Evolutionary conservation across 208 protist genomes (phyloP).

Genomic region (Trypanosoma melophagium): DNA sequence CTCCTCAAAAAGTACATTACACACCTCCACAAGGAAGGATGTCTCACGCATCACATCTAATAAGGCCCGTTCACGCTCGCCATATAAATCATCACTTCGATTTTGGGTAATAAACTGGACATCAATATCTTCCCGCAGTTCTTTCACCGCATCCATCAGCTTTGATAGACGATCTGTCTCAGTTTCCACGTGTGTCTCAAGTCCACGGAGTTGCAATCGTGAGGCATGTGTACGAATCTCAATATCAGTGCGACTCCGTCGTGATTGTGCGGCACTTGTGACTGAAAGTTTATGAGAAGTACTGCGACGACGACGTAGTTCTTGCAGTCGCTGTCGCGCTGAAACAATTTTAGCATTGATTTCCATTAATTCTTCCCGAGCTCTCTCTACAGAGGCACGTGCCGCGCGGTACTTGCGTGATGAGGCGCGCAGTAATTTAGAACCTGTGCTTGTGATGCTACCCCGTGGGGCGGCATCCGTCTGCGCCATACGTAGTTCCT

Average conservation of each 20-base stretch:
- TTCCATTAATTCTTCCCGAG: conserved; percentile 48
- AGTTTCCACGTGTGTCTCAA: conserved; percentile 89
- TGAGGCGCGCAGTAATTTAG: conserved; percentile 52
- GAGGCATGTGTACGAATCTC: conserved; percentile 26
- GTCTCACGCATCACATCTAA: conserved; percentile 91
- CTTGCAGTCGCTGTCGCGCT: conserved; percentile 27
- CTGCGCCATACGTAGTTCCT: conserved; percentile 75
- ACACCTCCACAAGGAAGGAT: conserved; percentile 91
- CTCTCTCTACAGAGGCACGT: conserved; percentile 37
- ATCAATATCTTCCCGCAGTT: conserved; percentile 84
- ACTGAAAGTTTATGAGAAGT: background rate
- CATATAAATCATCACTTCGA: conserved; percentile 88
- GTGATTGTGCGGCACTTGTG: background rate
- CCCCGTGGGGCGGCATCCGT: conserved; percentile 48
- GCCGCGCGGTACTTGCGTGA: conserved; percentile 53
- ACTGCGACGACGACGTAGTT: conserved; percentile 27
- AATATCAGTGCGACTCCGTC: conserved; percentile 17
- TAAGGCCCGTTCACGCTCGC: conserved; percentile 77
- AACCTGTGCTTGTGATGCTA: conserved; percentile 34
- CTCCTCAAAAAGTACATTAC: conserved; percentile 85
- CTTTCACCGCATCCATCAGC: conserved; percentile 73
- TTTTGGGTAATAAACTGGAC: conserved; percentile 81
- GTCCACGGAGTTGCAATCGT: conserved; percentile 66
- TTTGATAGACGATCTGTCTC: conserved; percentile 86
- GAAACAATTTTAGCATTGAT: conserved; percentile 41